Evolutionary conservation across 495 filamentous ascomycete species (phyloP).

Genomic region (Tuber microsphaerosporum): DNA sequence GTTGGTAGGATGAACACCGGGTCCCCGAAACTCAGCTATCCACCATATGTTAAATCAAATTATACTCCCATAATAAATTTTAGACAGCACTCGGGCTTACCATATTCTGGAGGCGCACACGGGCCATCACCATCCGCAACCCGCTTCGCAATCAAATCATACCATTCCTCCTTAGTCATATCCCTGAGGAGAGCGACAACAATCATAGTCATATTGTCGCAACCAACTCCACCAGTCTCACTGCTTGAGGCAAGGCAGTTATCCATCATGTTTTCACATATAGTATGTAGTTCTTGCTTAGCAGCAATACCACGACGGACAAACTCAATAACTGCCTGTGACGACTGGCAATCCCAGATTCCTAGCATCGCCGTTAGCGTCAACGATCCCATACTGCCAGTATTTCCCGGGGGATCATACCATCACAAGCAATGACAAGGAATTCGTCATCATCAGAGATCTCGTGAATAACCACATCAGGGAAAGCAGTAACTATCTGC

Average conservation of each 20-base stretch:
- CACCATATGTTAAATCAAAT: conserved; percentile 50
- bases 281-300: conserved; percentile 83
- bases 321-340: conserved; percentile 93
- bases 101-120: conserved; percentile 98
- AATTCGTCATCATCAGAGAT: conserved; percentile 93
- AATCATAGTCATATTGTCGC: conserved; percentile 99
- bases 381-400: conserved; percentile 4
- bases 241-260: conserved; percentile 96
- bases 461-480: conserved; percentile 85
- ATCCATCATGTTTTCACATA: conserved; percentile 99
- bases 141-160: conserved; percentile 84
- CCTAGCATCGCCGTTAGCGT: conserved; percentile 52
- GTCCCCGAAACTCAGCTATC: conserved; percentile 92
- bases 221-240: conserved; percentile 94
- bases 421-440: conserved; percentile 92
- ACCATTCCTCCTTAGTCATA: conserved; percentile 94
- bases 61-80: conserved; percentile 42
- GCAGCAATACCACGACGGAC: conserved; percentile 91
- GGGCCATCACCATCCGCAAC: conserved; percentile 96
- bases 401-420: conserved; percentile 48
- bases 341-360: conserved; percentile 99
- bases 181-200: conserved; percentile 82
- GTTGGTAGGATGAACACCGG: conserved; percentile 70
- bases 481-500: conserved; percentile 94
- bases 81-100: conserved; percentile 53